Percentiles rank a stretch among this genome's conserved stretches.
Evolutionary conservation across 2,329 filamentous ascomycete species (phyloP).

Genomic region (Scedosporium dehoogii): DNA sequence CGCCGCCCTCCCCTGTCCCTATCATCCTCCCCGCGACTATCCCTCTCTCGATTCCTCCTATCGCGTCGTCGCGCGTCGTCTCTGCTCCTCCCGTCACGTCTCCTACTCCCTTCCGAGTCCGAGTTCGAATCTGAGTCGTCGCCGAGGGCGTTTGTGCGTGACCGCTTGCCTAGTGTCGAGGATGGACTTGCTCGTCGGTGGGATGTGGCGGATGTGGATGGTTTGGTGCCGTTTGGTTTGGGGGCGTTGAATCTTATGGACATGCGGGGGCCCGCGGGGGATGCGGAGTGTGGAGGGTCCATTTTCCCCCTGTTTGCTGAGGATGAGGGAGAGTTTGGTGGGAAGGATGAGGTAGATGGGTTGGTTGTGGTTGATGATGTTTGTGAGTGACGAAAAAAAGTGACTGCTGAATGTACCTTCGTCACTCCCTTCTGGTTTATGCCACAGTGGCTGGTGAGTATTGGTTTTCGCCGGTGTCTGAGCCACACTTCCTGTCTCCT

Average conservation of each 20-base stretch:
- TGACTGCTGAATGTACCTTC: not conserved
- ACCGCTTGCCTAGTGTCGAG: conserved; percentile 11
- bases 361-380: not conserved
- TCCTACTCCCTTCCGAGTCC: conserved; percentile 8
- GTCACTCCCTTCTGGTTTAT: no score
- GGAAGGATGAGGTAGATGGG: not conserved
- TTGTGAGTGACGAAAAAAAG: not conserved
- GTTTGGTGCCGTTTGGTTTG: conserved; percentile 3
- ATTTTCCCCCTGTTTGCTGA: not conserved
- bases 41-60: not conserved
- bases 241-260: conserved; percentile 10
- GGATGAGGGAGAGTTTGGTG: not conserved
- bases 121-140: conserved; percentile 10
- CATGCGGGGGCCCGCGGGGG: conserved; percentile 10
- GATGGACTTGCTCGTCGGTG: conserved; percentile 1
- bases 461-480: no score
- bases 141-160: conserved; percentile 8
- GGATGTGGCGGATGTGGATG: not conserved
- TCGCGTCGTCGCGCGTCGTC: conserved; percentile 3
- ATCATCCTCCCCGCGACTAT: not conserved
- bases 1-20: not conserved
- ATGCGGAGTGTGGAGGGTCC: not conserved
- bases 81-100: conserved; percentile 7
- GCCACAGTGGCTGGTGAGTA: not conserved
- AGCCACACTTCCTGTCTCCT: no score